Base-by-base conservation (phyloP, 768 basidiomycete species). In the Serendipita sp. region DNA sequence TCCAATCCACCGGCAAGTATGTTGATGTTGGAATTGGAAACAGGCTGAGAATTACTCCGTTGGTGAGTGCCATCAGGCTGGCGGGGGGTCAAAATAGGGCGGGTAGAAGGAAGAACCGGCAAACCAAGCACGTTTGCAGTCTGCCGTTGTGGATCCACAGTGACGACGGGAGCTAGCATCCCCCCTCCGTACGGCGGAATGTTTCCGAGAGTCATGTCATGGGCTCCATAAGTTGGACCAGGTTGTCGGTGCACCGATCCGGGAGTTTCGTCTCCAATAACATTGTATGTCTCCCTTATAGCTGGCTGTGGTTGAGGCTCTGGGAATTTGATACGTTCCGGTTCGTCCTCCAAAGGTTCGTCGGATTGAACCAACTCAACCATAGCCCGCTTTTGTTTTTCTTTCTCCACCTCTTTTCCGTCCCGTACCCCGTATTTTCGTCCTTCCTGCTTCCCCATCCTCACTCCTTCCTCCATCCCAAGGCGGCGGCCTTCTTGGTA, bases 391-490 rank as follows among this genome's bases (percentile, higher is more conserved):
- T 58, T 58, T 31, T 58, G 53, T 31, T 34, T 58, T 33, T 58
- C 30, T n/a, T 34, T n/a, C 30, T 58, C 53, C 11, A 24, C 53
- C 13, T 33, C 30, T 28, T 34, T 28, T 11, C 53, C 53, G 53
- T 58, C 53, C 53, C 28, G 17, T 4, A 58, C 11, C 9, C 53
- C 53, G 2, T 58, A 58, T 30, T 34, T 28, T 4, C 17, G 22
- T 4, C 53, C 53, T 26, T 58, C 53, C 11, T 58, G 24, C n/a
- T 28, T 34, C 3, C 53, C 53, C 53, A 30, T 58, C 9, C 11
- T 24, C 11, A 33, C 53, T 13, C 53, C 53, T 58, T 58, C 53
- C 53, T 58, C 53, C 53, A 28, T 58, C 9, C 53, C 53, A n/a
- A 58, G 30, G 9, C 30, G 20, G 24, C 33, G 24, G 11, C 53